Percentiles rank a stretch among this genome's conserved stretches.
These are phyloP conservation scores for Aquilaria agallochum DNA, from an alignment of 441 rosid genomes.

Conservation along the genomic window DNA sequence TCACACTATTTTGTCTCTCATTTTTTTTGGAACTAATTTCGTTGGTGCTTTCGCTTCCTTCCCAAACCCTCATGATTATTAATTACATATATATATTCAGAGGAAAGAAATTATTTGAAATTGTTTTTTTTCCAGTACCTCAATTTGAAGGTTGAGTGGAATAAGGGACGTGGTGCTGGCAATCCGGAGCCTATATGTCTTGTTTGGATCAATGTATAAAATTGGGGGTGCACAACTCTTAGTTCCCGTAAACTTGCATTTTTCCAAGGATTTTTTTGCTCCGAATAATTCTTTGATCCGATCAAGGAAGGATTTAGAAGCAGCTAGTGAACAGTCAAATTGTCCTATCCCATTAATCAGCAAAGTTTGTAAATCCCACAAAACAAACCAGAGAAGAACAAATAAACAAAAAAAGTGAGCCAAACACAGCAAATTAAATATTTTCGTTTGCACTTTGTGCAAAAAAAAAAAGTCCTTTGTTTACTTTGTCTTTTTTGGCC, in stretches of 20 bases:
- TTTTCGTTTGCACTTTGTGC: too few species aligned
- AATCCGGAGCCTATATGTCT: slow-evolving; percentile 60
- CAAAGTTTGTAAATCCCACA: slow-evolving; percentile 30
- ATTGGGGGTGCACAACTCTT: slow-evolving; percentile 61
- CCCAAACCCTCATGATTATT: too few species aligned
- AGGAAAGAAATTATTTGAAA: too few species aligned
- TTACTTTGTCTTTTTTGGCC: too few species aligned
- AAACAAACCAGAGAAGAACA: too few species aligned
- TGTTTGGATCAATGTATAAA: slow-evolving; percentile 46
- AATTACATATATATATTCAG: too few species aligned
- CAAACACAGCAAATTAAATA: too few species aligned
- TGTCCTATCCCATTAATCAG: slow-evolving; percentile 87
- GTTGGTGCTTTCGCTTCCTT: too few species aligned
- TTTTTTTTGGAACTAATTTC: too few species aligned
- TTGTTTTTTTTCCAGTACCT: slow-evolving; percentile 23
- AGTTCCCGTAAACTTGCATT: slow-evolving; percentile 39
- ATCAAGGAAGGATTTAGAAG: slow-evolving; percentile 2
- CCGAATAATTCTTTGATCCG: slow-evolving; percentile 10
- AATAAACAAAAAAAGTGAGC: too few species aligned
- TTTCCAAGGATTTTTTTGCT: slow-evolving; percentile 16
- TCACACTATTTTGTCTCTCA: too few species aligned
- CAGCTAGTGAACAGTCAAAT: slow-evolving; percentile 69
- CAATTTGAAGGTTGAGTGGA: slow-evolving; percentile 68
- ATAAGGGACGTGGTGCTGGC: slow-evolving; percentile 72
- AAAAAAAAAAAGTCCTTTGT: too few species aligned